These are phyloP conservation scores for Tillandsia fasciculata DNA, from an alignment of 176 grass and related monocot genomes.

Conservation along the genomic window DNA sequence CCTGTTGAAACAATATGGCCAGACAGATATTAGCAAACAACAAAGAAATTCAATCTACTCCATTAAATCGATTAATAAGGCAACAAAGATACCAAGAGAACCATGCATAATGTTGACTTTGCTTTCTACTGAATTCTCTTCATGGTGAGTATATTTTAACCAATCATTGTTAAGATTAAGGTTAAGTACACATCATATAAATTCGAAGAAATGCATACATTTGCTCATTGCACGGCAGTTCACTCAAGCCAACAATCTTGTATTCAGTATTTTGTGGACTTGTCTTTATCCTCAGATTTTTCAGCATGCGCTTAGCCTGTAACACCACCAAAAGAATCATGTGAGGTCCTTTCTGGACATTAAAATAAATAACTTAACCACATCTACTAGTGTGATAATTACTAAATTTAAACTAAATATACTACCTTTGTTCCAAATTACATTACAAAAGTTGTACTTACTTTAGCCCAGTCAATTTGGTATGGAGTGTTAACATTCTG, in stretches of 20 bases:
- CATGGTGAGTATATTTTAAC: no score
- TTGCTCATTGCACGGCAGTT: constrained; percentile 38
- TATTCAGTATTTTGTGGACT: constrained; percentile 46
- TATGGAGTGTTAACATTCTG: constrained; percentile 52
- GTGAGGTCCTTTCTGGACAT: not conserved
- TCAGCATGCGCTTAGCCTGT: constrained; percentile 66
- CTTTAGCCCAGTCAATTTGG: constrained; percentile 68
- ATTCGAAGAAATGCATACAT: constrained; percentile 11
- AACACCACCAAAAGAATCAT: not conserved
- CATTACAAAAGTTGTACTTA: constrained; percentile 3
- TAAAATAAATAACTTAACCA: not conserved
- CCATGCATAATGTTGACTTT: no score
- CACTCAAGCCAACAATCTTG: constrained; percentile 79
- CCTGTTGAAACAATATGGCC: constrained; percentile 23
- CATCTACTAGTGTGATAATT: not conserved
- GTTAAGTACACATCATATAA: not conserved
- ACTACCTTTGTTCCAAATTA: no score
- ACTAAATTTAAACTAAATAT: not conserved
- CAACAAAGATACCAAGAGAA: not conserved
- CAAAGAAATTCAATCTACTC: not conserved
- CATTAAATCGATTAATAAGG: not conserved
- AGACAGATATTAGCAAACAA: not conserved
- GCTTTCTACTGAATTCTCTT: no score
- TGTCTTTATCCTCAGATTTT: constrained; percentile 60
- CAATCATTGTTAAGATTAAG: no score